A percentile compares a stretch with the other conserved stretches of the same genome.
These are phyloP conservation scores for Apiospora saccharicola DNA, from an alignment of 2,329 filamentous ascomycete species.

Conservation along the genomic window DNA sequence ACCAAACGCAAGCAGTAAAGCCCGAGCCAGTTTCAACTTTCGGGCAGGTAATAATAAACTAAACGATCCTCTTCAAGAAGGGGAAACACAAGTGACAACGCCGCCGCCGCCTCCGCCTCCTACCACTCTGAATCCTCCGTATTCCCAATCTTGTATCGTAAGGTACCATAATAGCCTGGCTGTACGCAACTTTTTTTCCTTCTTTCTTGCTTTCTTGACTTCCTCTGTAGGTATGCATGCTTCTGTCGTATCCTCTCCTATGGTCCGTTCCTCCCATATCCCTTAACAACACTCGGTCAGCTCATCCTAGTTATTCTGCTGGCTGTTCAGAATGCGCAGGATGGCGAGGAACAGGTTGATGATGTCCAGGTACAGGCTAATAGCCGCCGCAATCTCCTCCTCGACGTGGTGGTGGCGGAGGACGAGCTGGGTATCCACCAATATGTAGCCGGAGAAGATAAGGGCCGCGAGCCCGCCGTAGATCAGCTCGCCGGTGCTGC, in stretches of 20 bases:
- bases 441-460: slow-evolving; percentile 92
- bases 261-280: not conserved
- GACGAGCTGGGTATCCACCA: slow-evolving; percentile 95
- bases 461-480: slow-evolving; percentile 85
- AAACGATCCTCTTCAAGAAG: not conserved
- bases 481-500: slow-evolving; percentile 81
- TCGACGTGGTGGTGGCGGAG: slow-evolving; percentile 97
- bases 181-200: not conserved
- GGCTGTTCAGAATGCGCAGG: slow-evolving; percentile 93
- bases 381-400: slow-evolving; percentile 95
- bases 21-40: not conserved
- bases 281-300: not conserved
- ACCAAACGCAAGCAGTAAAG: not conserved
- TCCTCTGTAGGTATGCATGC: not conserved
- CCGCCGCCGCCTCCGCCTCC: not conserved
- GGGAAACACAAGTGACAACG: not conserved
- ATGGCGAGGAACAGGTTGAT: slow-evolving; percentile 98
- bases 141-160: slow-evolving; percentile 16
- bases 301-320: slow-evolving; percentile 81
- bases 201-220: not conserved
- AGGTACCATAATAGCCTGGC: slow-evolving; percentile 20
- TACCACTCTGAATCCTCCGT: not conserved
- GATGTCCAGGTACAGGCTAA: slow-evolving; percentile 94
- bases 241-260: too few relatives aligned
- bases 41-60: not conserved